Percentiles rank a stretch among this genome's conserved stretches.
These are phyloP conservation scores for Rhododendron ferrugineum DNA, from an alignment of 148 eudicot genomes.

Conservation along the genomic window DNA sequence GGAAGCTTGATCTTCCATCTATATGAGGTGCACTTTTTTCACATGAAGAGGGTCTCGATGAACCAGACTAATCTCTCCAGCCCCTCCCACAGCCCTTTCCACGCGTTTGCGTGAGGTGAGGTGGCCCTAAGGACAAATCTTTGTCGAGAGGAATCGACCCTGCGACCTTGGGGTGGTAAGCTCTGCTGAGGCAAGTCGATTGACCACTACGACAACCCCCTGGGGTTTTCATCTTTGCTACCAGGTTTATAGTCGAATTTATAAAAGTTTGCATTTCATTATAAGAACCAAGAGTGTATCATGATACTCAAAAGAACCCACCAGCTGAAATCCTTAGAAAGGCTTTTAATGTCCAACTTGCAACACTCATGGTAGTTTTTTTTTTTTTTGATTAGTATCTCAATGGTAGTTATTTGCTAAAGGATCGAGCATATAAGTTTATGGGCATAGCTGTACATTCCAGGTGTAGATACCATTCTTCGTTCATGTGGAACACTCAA, in stretches of 20 bases:
- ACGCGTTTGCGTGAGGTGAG: too few species aligned
- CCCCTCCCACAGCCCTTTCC: too few species aligned
- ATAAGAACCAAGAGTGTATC: neutral
- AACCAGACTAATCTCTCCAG: too few species aligned
- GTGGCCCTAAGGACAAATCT: too few species aligned
- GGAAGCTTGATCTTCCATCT: neutral
- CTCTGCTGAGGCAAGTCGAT: too few species aligned
- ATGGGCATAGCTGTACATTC: neutral
- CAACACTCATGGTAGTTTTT: neutral
- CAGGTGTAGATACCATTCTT: neutral
- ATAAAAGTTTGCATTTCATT: neutral
- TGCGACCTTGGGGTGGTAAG: too few species aligned
- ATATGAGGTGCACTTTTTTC: too few species aligned
- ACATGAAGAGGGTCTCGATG: too few species aligned
- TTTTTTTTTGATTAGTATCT: too few species aligned
- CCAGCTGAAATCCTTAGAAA: neutral
- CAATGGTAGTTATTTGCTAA: neutral
- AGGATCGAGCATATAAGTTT: neutral
- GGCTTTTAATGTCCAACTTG: neutral
- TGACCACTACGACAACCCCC: too few species aligned
- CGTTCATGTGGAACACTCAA: neutral
- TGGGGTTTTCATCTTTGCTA: neutral
- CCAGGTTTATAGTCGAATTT: neutral
- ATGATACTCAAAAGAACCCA: neutral
- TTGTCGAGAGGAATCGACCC: too few species aligned